Percentiles rank a stretch among this genome's conserved stretches.
phyloP scores from a whole-genome alignment of 1,284 basidiomycete genomes.

The Rhodotorula mucilaginosa region DNA sequence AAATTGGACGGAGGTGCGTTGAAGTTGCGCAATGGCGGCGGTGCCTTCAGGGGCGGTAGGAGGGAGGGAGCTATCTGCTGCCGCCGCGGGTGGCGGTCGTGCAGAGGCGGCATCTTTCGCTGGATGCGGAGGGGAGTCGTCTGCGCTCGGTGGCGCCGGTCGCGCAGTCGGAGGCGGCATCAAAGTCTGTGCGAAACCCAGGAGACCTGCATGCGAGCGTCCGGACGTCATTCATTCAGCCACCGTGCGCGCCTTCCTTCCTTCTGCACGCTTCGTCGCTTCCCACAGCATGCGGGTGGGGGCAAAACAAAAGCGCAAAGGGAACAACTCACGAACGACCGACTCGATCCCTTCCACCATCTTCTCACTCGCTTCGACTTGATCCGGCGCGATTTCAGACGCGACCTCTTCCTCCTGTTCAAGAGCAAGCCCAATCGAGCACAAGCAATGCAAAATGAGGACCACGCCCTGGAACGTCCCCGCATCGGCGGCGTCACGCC shows the following conservation, averaged over 20 bases:
- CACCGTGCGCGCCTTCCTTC: no score
- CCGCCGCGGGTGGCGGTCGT: neutral
- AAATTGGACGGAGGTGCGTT: slow-evolving; percentile 76
- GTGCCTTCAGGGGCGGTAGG: slow-evolving; percentile 38
- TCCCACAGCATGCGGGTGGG: no score
- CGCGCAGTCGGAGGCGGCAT: slow-evolving; percentile 3
- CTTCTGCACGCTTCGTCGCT: no score
- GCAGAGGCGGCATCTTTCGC: neutral
- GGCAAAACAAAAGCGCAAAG: neutral
- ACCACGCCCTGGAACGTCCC: slow-evolving; percentile 28
- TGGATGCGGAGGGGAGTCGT: neutral
- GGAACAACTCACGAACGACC: slow-evolving; percentile 14
- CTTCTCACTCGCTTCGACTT: neutral
- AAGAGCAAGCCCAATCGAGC: slow-evolving; percentile 17
- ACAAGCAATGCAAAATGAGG: slow-evolving; percentile 24
- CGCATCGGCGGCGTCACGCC: slow-evolving; percentile 23
- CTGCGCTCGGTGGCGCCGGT: neutral
- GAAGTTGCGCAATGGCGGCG: slow-evolving; percentile 71
- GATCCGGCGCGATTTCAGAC: neutral
- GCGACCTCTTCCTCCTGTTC: slow-evolving; percentile 3
- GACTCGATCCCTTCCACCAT: slow-evolving; percentile 8
- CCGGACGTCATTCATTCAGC: no score
- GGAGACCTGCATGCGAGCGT: slow-evolving; percentile 8
- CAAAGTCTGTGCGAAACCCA: slow-evolving; percentile 17
- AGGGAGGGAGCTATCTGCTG: neutral